Percentiles rank a stretch among this genome's conserved stretches.
Evolutionary conservation across 2,329 filamentous ascomycete genomes (phyloP).

Genomic region (Penicillium aurantiogriseum): DNA sequence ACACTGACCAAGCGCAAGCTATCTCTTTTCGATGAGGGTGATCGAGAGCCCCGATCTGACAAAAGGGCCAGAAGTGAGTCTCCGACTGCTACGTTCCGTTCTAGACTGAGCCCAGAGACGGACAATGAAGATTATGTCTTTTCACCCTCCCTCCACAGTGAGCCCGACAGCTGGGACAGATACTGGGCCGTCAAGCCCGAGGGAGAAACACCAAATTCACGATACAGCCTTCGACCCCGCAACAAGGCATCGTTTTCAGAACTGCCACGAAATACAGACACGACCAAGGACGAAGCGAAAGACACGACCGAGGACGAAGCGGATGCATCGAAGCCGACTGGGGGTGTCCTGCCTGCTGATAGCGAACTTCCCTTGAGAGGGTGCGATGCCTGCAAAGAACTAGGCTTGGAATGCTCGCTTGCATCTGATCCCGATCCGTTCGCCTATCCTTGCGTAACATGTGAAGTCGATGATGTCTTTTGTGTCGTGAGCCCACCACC

Average conservation of each 20-base stretch:
- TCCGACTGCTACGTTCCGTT: not conserved
- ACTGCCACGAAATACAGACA: not conserved
- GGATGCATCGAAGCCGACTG: not conserved
- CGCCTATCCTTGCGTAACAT: conserved; percentile 39
- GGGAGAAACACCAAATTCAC: not conserved
- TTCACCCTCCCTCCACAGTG: not conserved
- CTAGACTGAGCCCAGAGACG: not conserved
- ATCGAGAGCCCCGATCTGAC: not conserved
- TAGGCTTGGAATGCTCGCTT: conserved; percentile 35
- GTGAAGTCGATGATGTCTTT: conserved; percentile 30
- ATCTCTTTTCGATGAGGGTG: not conserved
- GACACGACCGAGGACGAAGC: not conserved
- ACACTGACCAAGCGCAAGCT: conserved; percentile 4
- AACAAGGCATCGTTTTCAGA: not conserved
- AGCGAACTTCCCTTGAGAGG: conserved; percentile 29
- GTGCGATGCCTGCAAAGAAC: conserved; percentile 33
- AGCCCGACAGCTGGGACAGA: conserved; percentile 1
- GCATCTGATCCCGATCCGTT: conserved; percentile 27
- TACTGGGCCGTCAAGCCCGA: conserved; percentile 1
- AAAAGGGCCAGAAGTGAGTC: not conserved
- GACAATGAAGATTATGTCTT: not conserved
- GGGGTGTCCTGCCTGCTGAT: not conserved
- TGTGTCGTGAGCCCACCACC: conserved; percentile 39
- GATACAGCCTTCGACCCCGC: not conserved
- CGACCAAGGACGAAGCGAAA: too few relatives aligned